A percentile compares a stretch with the other conserved stretches of the same genome.
Evolutionary conservation across 176 grass and related monocot genomes (phyloP).

Genomic region (Triticum urartu): DNA sequence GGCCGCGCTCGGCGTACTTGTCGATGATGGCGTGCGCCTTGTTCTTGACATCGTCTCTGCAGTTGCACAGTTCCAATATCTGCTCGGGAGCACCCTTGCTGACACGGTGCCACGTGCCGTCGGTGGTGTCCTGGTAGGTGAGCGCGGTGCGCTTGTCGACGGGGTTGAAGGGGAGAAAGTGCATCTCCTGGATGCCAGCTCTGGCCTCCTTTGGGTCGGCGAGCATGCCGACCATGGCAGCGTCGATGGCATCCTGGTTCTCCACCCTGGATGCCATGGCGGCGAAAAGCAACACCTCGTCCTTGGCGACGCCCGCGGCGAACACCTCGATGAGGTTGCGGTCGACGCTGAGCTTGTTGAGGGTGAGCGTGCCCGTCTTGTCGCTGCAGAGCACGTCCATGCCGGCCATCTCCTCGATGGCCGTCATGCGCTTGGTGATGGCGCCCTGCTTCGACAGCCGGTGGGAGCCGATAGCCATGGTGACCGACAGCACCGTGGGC

Average conservation of each 20-base stretch:
- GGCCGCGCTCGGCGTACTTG: slow-evolving; percentile 87
- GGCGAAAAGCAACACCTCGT: slow-evolving; percentile 51
- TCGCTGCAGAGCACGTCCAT: slow-evolving; percentile 97
- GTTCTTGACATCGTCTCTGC: slow-evolving; percentile 40
- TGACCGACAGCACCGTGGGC: slow-evolving; percentile 91
- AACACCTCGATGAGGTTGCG: slow-evolving; percentile 73
- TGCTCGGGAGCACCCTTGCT: slow-evolving; percentile 99
- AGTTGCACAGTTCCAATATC: slow-evolving; percentile 70
- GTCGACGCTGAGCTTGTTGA: slow-evolving; percentile 88
- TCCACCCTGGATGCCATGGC: slow-evolving; percentile 78
- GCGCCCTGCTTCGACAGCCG: slow-evolving; percentile 68
- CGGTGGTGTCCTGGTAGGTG: slow-evolving; percentile 46
- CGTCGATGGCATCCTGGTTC: slow-evolving; percentile 99
- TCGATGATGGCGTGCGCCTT: slow-evolving; percentile 69
- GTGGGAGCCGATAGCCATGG: slow-evolving; percentile 95
- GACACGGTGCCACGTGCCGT: slow-evolving; percentile 66
- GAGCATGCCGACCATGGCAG: slow-evolving; percentile 91
- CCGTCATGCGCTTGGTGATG: slow-evolving; percentile 97
- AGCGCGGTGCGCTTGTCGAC: slow-evolving; percentile 97
- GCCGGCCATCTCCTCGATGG: slow-evolving; percentile 93
- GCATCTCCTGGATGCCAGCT: slow-evolving; percentile 67
- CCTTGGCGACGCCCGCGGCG: slow-evolving; percentile 26
- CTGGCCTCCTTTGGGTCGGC: slow-evolving; percentile 77
- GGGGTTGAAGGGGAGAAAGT: slow-evolving; percentile 96
- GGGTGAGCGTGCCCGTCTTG: slow-evolving; percentile 92